Evolutionary conservation across 495 filamentous ascomycete species (phyloP).

Genomic region (Durotheca rogersii): DNA sequence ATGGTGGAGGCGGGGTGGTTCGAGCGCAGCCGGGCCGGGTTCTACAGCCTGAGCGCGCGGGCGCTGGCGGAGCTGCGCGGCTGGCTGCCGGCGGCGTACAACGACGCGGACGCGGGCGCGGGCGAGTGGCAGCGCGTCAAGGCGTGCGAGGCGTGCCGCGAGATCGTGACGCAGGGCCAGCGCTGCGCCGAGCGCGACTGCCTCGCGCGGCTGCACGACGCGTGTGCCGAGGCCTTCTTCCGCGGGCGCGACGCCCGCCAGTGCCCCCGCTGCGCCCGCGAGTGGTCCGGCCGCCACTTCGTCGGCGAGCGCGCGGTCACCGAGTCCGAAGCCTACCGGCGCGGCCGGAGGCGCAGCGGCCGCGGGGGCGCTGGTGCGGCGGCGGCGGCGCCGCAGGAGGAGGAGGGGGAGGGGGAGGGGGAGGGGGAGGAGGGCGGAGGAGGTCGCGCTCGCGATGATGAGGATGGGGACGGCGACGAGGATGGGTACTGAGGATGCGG

Average conservation of each 20-base stretch:
- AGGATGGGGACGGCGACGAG: slow-evolving; percentile 33
- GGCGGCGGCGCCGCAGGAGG: slow-evolving; percentile 36
- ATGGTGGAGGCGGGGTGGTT: slow-evolving; percentile 85
- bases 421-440: slow-evolving; percentile 35
- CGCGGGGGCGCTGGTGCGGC: slow-evolving; percentile 30
- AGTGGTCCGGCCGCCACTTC: slow-evolving; percentile 71
- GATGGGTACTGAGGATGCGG: slow-evolving; percentile 28
- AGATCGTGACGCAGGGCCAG: slow-evolving; percentile 87
- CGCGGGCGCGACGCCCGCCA: slow-evolving; percentile 56
- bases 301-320: slow-evolving; percentile 80
- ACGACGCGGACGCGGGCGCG: slow-evolving; percentile 61
- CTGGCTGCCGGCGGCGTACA: slow-evolving; percentile 84
- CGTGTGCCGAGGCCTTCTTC: slow-evolving; percentile 74
- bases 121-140: slow-evolving; percentile 71
- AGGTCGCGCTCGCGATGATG: slow-evolving; percentile 28
- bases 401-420: slow-evolving; percentile 33
- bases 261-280: slow-evolving; percentile 71
- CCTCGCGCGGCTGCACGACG: slow-evolving; percentile 69
- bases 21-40: slow-evolving; percentile 66
- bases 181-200: slow-evolving; percentile 73
- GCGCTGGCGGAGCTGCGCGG: slow-evolving; percentile 79
- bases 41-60: slow-evolving; percentile 71
- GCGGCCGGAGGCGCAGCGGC: slow-evolving; percentile 34
- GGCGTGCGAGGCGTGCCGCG: slow-evolving; percentile 84
- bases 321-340: slow-evolving; percentile 47